Conservation (phyloP, 2,329 filamentous ascomycete genomes). For the Chaetomium strumarium region DNA sequence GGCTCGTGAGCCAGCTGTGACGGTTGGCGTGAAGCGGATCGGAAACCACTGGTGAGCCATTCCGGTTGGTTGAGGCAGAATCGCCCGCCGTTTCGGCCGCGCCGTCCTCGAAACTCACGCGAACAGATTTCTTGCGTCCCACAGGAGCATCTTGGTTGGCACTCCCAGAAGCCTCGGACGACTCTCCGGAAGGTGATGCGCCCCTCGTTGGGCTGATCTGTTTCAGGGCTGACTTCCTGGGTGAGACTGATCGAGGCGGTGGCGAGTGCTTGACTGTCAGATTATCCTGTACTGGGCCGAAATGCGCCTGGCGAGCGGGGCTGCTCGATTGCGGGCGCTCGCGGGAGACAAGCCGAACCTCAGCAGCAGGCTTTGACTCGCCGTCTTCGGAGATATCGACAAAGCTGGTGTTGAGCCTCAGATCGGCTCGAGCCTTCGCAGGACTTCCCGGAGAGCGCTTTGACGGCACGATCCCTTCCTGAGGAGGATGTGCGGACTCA, state of each 20-base stretch:
- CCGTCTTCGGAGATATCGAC: conserved; percentile 9
- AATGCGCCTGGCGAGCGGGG: conserved; percentile 62
- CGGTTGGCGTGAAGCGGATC: conserved; percentile 35
- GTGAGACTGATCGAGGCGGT: conserved; percentile 64
- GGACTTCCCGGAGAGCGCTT: neutral
- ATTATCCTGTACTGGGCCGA: conserved; percentile 52
- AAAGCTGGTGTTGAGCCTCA: neutral
- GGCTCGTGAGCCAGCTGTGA: conserved; percentile 47
- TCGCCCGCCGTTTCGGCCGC: conserved; percentile 50
- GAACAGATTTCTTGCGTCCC: conserved; percentile 56
- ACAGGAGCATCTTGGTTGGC: conserved; percentile 32
- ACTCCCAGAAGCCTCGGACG: conserved; percentile 39
- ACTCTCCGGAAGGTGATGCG: conserved; percentile 44
- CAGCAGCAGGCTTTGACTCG: conserved; percentile 6
- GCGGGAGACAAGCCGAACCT: conserved; percentile 16
- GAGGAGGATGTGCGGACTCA: neutral
- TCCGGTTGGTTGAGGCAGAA: conserved; percentile 33
- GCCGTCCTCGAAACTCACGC: conserved; percentile 75
- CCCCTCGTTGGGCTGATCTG: conserved; percentile 51
- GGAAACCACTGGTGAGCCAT: conserved; percentile 35
- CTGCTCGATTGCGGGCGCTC: conserved; percentile 48
- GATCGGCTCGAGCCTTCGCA: neutral
- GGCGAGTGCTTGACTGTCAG: conserved; percentile 60
- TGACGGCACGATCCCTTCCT: neutral
- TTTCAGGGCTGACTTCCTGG: conserved; percentile 72